Evolutionary conservation across 345 rosid genomes (phyloP).

Genomic region (Rhodomyrtus tomentosa): DNA sequence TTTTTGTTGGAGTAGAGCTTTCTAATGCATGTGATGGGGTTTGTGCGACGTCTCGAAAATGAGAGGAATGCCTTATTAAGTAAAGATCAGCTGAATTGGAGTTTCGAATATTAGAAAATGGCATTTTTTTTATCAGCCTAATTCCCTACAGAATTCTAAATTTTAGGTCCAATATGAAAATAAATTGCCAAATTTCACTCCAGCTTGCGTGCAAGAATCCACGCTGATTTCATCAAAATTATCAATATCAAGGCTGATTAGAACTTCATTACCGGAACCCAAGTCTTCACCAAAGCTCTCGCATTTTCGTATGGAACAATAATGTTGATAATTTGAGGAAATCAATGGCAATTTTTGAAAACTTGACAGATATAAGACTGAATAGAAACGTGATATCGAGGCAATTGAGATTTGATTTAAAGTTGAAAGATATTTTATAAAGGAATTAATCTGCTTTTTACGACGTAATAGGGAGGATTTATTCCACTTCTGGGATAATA

Average conservation of each 20-base stretch:
- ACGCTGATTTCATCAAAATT: background rate
- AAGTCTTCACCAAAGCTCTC: background rate
- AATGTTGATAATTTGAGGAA: background rate
- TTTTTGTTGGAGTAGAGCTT: background rate
- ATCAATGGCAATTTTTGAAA: background rate
- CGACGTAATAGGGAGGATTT: background rate
- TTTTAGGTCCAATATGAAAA: background rate
- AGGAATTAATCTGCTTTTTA: background rate
- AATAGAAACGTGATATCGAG: background rate
- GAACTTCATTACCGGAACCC: background rate
- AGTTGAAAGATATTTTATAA: background rate
- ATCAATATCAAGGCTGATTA: background rate
- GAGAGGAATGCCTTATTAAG: background rate
- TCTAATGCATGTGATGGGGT: background rate
- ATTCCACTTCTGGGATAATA: background rate
- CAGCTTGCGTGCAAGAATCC: background rate
- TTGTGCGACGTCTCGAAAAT: background rate
- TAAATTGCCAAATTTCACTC: background rate
- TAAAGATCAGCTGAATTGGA: background rate
- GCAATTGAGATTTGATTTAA: background rate
- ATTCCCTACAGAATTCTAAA: background rate
- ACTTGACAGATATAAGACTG: accelerated
- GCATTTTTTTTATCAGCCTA: background rate
- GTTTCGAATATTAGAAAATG: background rate
- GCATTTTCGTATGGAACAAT: background rate